Percentiles rank a stretch among this genome's conserved stretches.
Evolutionary conservation across 1,284 basidiomycete genomes (phyloP).

Genomic region (Ganoderma meredithae): DNA sequence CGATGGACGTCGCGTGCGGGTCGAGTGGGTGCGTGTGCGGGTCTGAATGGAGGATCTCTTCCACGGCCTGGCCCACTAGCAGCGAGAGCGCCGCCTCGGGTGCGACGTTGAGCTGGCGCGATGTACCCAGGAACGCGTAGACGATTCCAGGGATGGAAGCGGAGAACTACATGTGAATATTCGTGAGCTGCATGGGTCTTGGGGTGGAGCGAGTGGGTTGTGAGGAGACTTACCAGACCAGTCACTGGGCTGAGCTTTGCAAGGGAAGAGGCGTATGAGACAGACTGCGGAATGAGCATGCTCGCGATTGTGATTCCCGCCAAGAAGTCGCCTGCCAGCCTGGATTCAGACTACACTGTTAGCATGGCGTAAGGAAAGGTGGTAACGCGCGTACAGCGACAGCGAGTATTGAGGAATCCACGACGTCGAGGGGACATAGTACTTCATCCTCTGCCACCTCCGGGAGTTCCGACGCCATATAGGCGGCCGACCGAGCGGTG

Average conservation of each 20-base stretch:
- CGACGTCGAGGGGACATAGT: constrained; percentile 73
- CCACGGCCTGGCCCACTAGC: constrained; percentile 88
- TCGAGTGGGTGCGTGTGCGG: constrained; percentile 61
- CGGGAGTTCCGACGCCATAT: constrained; percentile 32
- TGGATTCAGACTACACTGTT: constrained; percentile 41
- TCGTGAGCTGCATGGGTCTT: constrained; percentile 35
- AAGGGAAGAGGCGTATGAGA: constrained; percentile 90
- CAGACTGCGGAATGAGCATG: constrained; percentile 91
- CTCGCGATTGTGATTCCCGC: constrained; percentile 90
- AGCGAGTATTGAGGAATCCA: constrained; percentile 89
- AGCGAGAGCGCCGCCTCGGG: constrained; percentile 91
- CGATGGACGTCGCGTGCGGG: constrained; percentile 64
- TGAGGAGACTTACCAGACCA: constrained; percentile 68
- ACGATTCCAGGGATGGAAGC: constrained; percentile 83
- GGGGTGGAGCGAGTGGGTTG: constrained; percentile 19
- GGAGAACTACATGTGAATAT: constrained; percentile 63
- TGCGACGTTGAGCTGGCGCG: constrained; percentile 83
- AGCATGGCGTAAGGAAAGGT: no score
- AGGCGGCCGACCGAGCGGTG: constrained; percentile 8
- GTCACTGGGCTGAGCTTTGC: constrained; percentile 84
- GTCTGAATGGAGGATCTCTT: constrained; percentile 69
- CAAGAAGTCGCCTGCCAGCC: constrained; percentile 82
- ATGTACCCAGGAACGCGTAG: constrained; percentile 89
- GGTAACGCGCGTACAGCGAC: constrained; percentile 61
- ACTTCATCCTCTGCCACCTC: constrained; percentile 50